phyloP scores from a whole-genome alignment of 1,139 yeast species.

The Blastobotrys arbuscula region DNA sequence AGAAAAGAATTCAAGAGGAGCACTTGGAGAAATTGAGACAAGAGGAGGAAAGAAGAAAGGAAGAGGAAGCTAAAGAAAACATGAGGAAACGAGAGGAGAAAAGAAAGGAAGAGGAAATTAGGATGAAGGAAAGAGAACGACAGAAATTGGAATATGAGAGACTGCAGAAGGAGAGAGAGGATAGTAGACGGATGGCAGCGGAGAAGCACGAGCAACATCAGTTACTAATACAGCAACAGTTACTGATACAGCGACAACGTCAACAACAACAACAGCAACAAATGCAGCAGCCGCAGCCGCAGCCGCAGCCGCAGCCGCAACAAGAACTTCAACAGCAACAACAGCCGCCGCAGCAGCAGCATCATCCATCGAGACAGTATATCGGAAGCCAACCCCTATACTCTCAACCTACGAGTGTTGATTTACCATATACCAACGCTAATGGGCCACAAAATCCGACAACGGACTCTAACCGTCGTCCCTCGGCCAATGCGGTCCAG shows the following conservation, averaged over 20 bases:
- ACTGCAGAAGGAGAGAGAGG: background rate
- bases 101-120: background rate
- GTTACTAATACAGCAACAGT: background rate
- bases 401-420: background rate
- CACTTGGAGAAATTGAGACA: background rate
- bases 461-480: too few relatives aligned
- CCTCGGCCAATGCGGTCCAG: too few relatives aligned
- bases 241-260: background rate
- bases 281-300: background rate
- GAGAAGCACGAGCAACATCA: too few relatives aligned
- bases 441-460: too few relatives aligned
- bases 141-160: background rate
- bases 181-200: too few relatives aligned
- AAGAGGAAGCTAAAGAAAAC: background rate
- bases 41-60: background rate
- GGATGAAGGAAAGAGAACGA: background rate
- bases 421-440: background rate
- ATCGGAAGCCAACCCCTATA: too few relatives aligned
- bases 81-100: background rate
- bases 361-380: too few relatives aligned
- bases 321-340: background rate
- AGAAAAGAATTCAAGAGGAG: background rate
- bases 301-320: background rate
- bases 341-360: background rate
- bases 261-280: background rate